phyloP scores from a whole-genome alignment of 1,284 basidiomycete genomes.

The Apiotrichum siamense region DNA sequence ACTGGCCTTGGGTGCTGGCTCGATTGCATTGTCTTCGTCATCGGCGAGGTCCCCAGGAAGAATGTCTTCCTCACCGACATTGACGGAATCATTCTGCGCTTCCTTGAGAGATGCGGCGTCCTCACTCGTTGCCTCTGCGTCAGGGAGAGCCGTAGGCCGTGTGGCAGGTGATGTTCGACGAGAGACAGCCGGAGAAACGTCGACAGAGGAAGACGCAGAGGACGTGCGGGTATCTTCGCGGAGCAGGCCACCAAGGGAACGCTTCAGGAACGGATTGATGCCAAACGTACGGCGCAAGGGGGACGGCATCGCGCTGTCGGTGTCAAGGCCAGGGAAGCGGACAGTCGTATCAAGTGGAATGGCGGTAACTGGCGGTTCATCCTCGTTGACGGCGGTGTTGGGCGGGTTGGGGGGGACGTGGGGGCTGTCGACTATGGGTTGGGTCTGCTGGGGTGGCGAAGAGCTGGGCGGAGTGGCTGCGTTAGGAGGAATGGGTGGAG shows the following conservation, averaged over 20 bases:
- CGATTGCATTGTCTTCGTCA: not conserved
- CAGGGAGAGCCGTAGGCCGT: not conserved
- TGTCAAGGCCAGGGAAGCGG: not conserved
- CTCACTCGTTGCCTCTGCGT: not conserved
- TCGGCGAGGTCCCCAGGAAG: not conserved
- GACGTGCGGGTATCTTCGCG: not conserved
- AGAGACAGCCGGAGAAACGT: not conserved
- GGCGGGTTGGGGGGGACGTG: not conserved
- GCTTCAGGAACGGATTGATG: slow-evolving; percentile 12
- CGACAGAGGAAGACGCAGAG: not conserved
- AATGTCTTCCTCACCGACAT: not conserved
- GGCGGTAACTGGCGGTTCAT: not conserved
- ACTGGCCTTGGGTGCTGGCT: not conserved
- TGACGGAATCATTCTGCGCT: not conserved
- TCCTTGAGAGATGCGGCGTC: not conserved
- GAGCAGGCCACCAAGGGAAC: slow-evolving; percentile 9
- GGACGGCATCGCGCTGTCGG: not conserved
- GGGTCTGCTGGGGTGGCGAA: not conserved
- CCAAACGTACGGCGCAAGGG: not conserved
- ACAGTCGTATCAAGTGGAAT: not conserved
- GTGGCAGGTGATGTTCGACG: not conserved
- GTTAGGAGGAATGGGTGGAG: not conserved
- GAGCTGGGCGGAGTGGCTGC: not conserved
- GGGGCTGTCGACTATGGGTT: not conserved
- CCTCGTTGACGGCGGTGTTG: not conserved